Evolutionary conservation across 202 grass and related monocot species (phyloP).

Genomic region (Digitaria exilis): DNA sequence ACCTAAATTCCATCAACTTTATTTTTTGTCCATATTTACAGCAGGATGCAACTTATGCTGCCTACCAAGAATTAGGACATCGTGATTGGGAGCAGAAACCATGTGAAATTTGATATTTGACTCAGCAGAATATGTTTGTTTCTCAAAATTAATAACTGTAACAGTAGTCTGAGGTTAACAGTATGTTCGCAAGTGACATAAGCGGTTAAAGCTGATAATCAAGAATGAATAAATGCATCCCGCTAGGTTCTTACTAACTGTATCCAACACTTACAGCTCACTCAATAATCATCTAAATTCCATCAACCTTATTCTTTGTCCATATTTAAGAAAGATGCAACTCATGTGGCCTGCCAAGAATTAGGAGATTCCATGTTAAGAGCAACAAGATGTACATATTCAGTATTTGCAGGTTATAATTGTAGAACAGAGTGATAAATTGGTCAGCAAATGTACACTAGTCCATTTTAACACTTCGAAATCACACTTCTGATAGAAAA

Average conservation of each 20-base stretch:
- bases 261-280: background rate
- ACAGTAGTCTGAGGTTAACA: background rate
- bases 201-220: background rate
- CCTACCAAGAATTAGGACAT: conserved; percentile 61
- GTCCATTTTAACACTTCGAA: background rate
- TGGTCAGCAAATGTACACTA: background rate
- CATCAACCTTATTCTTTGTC: conserved; percentile 28
- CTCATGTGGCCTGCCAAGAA: conserved; percentile 40
- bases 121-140: background rate
- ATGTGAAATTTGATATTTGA: background rate
- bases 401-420: background rate
- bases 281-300: conserved; percentile 32
- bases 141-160: background rate
- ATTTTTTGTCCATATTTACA: conserved; percentile 59
- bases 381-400: background rate
- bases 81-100: background rate
- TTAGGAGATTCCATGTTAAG: conserved; percentile 10
- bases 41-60: conserved; percentile 34
- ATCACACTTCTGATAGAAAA: background rate
- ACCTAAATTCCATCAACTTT: conserved; percentile 3
- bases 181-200: background rate
- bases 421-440: conserved; percentile 4
- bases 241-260: background rate
- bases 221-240: background rate
- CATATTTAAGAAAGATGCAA: conserved; percentile 32